phyloP scores from a whole-genome alignment of 805 yeast genomes.

The Kazachstania martiniae region DNA sequence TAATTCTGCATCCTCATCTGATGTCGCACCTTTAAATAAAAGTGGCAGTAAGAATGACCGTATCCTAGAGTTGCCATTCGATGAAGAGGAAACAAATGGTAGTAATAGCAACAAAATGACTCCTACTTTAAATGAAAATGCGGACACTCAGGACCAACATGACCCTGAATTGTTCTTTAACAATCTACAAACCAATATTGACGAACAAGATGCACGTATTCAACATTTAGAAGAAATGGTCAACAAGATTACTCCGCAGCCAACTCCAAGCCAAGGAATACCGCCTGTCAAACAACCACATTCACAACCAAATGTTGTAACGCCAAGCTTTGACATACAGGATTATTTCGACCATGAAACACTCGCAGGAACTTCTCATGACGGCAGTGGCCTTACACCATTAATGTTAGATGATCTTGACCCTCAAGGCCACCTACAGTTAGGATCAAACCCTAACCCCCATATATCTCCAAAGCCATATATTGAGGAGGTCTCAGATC shows the following conservation, averaged over 20 bases:
- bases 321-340: slow-evolving; percentile 1
- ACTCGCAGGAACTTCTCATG: background rate
- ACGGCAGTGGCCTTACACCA: slow-evolving; percentile 2
- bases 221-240: slow-evolving; percentile 26
- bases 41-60: slow-evolving; percentile 4
- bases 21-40: slow-evolving; percentile 1
- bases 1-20: slow-evolving; percentile 8
- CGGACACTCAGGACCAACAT: slow-evolving; percentile 1
- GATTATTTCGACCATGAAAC: slow-evolving; percentile 4
- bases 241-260: background rate
- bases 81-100: slow-evolving; percentile 9
- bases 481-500: slow-evolving; percentile 2
- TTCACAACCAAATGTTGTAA: background rate
- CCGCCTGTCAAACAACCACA: background rate
- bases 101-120: background rate
- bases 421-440: too few relatives aligned
- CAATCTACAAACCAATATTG: slow-evolving; percentile 20
- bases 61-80: slow-evolving; percentile 19
- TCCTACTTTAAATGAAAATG: background rate
- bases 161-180: slow-evolving; percentile 8
- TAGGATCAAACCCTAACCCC: background rate
- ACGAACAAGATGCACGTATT: slow-evolving; percentile 23
- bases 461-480: background rate
- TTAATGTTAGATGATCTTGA: slow-evolving; percentile 3
- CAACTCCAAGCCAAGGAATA: background rate